These are phyloP conservation scores for Millerago galiae DNA, from an alignment of 805 yeast species.

Conservation along the genomic window DNA sequence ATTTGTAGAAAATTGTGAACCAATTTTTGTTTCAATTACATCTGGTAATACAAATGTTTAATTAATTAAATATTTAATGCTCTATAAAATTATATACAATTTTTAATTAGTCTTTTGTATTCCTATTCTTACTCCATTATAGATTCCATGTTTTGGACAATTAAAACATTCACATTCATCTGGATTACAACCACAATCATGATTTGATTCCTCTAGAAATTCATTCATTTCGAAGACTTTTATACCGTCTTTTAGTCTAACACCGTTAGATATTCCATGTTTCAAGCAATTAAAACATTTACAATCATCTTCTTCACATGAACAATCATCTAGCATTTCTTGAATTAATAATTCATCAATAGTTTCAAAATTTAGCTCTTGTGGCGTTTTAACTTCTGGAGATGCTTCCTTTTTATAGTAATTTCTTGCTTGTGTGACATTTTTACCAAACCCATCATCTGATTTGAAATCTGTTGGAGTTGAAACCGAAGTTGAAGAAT, in stretches of 20 bases:
- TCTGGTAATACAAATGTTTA: no score
- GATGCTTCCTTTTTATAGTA: background rate
- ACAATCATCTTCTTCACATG: slow-evolving; percentile 13
- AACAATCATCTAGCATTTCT: slow-evolving; percentile 13
- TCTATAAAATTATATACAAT: background rate
- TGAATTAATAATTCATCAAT: slow-evolving; percentile 16
- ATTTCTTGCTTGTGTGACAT: background rate
- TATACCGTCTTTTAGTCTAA: slow-evolving; percentile 15
- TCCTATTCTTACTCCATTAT: slow-evolving; percentile 13
- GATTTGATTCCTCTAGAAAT: slow-evolving; percentile 1
- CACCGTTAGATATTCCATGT: slow-evolving; percentile 21
- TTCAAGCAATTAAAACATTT: slow-evolving; percentile 17
- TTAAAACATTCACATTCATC: slow-evolving; percentile 19
- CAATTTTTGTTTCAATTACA: no score
- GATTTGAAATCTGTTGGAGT: slow-evolving; percentile 11
- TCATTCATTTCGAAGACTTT: slow-evolving; percentile 4
- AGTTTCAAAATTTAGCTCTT: slow-evolving; percentile 13
- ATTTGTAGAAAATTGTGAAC: no score
- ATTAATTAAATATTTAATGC: no score
- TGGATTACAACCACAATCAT: slow-evolving; percentile 20
- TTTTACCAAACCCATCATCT: background rate
- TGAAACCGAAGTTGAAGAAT: slow-evolving; percentile 11
- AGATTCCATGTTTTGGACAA: slow-evolving; percentile 18
- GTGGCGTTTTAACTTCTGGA: background rate
- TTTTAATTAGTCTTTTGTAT: background rate